Evolutionary conservation across 345 rosid species (phyloP).

Genomic region (Reutealis trisperma): DNA sequence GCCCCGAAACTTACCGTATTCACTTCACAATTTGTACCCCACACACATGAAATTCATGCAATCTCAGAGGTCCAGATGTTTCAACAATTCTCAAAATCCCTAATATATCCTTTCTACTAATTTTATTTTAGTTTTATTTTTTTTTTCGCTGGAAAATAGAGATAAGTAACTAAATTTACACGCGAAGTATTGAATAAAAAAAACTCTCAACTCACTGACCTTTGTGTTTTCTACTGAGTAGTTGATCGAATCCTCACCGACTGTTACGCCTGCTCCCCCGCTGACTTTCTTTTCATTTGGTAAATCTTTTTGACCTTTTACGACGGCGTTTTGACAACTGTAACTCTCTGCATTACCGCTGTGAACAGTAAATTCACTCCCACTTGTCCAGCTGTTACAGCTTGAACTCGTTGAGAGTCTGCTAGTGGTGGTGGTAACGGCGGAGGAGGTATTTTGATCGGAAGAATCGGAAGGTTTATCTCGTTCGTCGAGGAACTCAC

Average conservation of each 20-base stretch:
- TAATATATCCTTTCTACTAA: neutral
- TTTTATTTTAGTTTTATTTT: neutral
- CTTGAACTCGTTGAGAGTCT: constrained; percentile 30
- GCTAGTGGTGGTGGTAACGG: neutral
- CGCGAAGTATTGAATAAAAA: constrained; percentile 15
- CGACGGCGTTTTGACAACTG: constrained; percentile 38
- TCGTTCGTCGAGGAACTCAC: constrained; percentile 46
- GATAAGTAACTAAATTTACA: constrained; percentile 7
- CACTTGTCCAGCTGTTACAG: constrained; percentile 34
- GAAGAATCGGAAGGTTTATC: constrained; percentile 38
- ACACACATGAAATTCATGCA: constrained; percentile 45
- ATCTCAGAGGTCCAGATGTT: neutral
- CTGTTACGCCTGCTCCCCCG: constrained; percentile 39
- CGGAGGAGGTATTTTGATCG: neutral
- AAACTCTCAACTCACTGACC: constrained; percentile 37
- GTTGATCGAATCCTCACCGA: constrained; percentile 49
- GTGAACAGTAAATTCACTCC: constrained; percentile 47
- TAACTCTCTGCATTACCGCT: constrained; percentile 39
- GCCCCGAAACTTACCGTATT: constrained; percentile 22
- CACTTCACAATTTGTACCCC: constrained; percentile 32
- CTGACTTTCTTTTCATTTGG: constrained; percentile 27
- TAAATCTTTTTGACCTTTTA: constrained; percentile 17
- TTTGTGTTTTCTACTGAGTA: constrained; percentile 32
- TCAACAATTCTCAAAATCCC: neutral
- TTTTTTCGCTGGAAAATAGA: neutral